phyloP scores from a whole-genome alignment of 2,329 filamentous ascomycete genomes.

The Calonectria montana region DNA sequence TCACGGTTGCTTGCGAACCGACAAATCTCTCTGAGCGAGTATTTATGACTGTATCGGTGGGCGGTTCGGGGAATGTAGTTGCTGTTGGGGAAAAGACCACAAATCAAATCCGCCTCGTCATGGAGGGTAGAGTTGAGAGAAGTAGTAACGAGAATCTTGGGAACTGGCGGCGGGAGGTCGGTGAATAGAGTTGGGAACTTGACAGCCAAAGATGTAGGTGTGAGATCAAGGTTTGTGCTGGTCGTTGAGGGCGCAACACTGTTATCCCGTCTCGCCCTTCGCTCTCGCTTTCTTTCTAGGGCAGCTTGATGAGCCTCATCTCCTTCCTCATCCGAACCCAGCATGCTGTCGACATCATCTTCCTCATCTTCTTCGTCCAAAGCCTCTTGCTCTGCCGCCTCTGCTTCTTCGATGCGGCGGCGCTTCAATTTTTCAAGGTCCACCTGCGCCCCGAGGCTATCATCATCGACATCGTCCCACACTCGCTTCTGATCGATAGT shows the following conservation, averaged over 20 bases:
- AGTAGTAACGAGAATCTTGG: conserved; percentile 94
- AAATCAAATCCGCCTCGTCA: conserved; percentile 81
- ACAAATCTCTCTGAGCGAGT: conserved; percentile 90
- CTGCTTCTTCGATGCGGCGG: conserved; percentile 64
- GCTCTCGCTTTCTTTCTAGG: conserved; percentile 57
- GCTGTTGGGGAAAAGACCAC: conserved; percentile 84
- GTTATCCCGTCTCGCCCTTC: conserved; percentile 59
- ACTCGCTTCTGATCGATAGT: conserved; percentile 90
- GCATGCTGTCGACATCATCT: conserved; percentile 81
- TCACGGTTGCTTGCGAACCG: conserved; percentile 84
- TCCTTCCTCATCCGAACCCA: conserved; percentile 72
- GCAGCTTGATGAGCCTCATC: conserved; percentile 59
- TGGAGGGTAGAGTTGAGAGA: conserved; percentile 90
- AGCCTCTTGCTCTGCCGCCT: conserved; percentile 62
- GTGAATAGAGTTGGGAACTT: conserved; percentile 74
- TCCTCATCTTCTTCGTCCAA: conserved; percentile 61
- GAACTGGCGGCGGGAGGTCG: conserved; percentile 68
- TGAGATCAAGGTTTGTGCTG: conserved; percentile 73
- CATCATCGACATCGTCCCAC: conserved; percentile 83
- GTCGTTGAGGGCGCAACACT: conserved; percentile 69
- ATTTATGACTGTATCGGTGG: conserved; percentile 89
- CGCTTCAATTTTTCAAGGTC: conserved; percentile 71
- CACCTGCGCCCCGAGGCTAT: conserved; percentile 66
- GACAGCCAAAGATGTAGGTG: conserved; percentile 67
- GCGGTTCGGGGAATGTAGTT: conserved; percentile 89